Evolutionary conservation across 2,329 filamentous ascomycete genomes (phyloP).

Genomic region (Drechslerella coelobrocha): DNA sequence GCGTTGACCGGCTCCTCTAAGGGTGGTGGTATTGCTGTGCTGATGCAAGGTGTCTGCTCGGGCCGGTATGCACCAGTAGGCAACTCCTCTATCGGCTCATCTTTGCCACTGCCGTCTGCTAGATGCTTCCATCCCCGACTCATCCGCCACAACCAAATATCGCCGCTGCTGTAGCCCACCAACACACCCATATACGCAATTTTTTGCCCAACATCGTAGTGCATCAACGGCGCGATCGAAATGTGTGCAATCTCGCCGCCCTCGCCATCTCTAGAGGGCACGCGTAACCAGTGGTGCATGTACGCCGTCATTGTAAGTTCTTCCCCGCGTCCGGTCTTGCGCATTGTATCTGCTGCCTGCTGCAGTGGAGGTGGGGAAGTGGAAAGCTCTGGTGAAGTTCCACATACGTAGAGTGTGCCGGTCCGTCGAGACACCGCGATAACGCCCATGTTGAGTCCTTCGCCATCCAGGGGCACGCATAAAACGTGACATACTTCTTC

Average conservation of each 20-base stretch:
- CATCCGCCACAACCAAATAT: slow-evolving; percentile 53
- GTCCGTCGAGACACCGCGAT: slow-evolving; percentile 27
- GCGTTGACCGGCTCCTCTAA: slow-evolving; percentile 4
- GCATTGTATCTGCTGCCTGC: too few species aligned
- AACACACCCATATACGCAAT: slow-evolving; percentile 52
- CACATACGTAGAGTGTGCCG: slow-evolving; percentile 33
- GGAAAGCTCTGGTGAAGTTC: slow-evolving; percentile 10
- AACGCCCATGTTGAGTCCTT: slow-evolving; percentile 22
- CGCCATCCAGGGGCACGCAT: slow-evolving; percentile 21
- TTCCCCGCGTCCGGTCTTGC: slow-evolving; percentile 5
- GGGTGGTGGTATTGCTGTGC: slow-evolving; percentile 23
- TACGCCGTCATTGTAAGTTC: slow-evolving; percentile 14
- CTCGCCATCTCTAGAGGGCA: slow-evolving; percentile 23
- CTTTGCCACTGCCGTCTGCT: slow-evolving; percentile 1
- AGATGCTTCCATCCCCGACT: slow-evolving; percentile 48
- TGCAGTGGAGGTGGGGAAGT: neutral
- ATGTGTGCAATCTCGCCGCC: slow-evolving; percentile 50
- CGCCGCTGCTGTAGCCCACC: slow-evolving; percentile 52
- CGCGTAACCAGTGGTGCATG: slow-evolving; percentile 48
- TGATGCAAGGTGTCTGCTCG: slow-evolving; percentile 40
- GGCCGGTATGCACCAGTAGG: slow-evolving; percentile 23
- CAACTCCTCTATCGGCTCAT: slow-evolving; percentile 3
- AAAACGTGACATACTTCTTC: slow-evolving; percentile 38
- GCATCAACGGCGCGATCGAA: slow-evolving; percentile 51
- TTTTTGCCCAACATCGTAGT: slow-evolving; percentile 51